Base-by-base conservation (phyloP, 148 eudicot species). In the Dysphania ambrosioides region DNA sequence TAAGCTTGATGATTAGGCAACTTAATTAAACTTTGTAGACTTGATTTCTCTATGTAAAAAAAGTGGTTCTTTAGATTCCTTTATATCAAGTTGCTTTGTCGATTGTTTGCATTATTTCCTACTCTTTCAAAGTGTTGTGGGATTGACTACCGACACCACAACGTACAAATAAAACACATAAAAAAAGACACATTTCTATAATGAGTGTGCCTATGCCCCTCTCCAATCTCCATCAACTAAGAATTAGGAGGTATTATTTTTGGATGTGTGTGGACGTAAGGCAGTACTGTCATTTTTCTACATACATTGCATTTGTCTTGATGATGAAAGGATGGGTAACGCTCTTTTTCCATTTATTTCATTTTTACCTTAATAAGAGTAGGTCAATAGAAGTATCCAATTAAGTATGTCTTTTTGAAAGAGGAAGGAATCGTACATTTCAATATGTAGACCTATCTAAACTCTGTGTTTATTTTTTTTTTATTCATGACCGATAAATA, bases 81-180 rank as follows among this genome's bases (percentile, higher is more conserved):
- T 12, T 26, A n/a, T 66, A 40, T 67, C 21, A 5, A 8, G 38
- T 5, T 72, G 31, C 21, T 56, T 72, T 66, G 72, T 61, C 78
- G n/a, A n/a, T 2, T 27, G 71, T 62, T 70, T 67, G 82, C 19
- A 61, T 66, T 23, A 36, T 30, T 30, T 63, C 64, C 61, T 65
- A 58, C 79, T 34, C 40, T n/a, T 66, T 23, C 51, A 76, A 72
- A 66, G 69, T n/a, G n/a, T 56, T 71, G 83, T 76, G 83, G 62
- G 73, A 64, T 76, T 72, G 79, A 76, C 77, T 31, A 72, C 83
- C 83, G 83, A 80, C 83, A 80, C 77, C 68, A 19, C 5, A 36
- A 79, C 72, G 67, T 55, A 34, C 38, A 42, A 6, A 70, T 24
- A 65, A 38, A 32, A 38, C 24, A 15, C 27, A 77, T 30, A n/a